Base-by-base conservation (phyloP, 1,284 basidiomycete genomes). In the Ustilago tritici region DNA sequence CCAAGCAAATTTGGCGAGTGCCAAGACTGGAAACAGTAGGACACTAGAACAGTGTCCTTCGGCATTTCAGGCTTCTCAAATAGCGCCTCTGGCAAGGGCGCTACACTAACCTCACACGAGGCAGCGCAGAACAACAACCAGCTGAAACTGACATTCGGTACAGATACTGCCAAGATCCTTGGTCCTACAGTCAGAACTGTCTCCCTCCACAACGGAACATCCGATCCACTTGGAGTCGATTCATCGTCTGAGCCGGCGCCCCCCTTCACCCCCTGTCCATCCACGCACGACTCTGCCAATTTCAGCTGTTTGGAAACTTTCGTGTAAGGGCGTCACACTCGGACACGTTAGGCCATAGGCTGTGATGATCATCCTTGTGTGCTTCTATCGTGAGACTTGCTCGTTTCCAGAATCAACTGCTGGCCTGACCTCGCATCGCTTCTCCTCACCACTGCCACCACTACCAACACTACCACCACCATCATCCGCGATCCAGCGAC, bases 81-180 rank as follows among this genome's bases (percentile, higher is more conserved):
- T 10, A 34, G 50, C 50, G 28, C 50, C 31, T 53, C 34, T 54
- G 43, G 43, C 43, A 19, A 19, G 43, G 7, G 43, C 11, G 43
- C 11, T 7, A 19, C n/a, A 2, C 19, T 19, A 5, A 19, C 43
- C 23, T 46, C 43, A 46, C 43, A 46, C 43, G 36, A 46, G 43
- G n/a, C 43, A 46, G 11, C 43, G 14, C 23, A 28, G 23, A 28
- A 28, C 23, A 28, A 28, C 23, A 28, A 28, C 7, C 11, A 38
- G 14, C 40, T 14, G 23, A 14, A 15, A 28, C n/a, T 34, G 43
- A 28, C 57, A 59, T 43, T 14, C 12, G n/a, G 40, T 43, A 41
- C 40, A 46, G 40, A 41, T 40, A 46, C 38, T 58, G 70, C 70
- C 70, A 73, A 73, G 70, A 63, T 61, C n/a, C 70, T 73, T 73